Conservation (phyloP, 1,284 basidiomycete species). For the Trametes pubescens region DNA sequence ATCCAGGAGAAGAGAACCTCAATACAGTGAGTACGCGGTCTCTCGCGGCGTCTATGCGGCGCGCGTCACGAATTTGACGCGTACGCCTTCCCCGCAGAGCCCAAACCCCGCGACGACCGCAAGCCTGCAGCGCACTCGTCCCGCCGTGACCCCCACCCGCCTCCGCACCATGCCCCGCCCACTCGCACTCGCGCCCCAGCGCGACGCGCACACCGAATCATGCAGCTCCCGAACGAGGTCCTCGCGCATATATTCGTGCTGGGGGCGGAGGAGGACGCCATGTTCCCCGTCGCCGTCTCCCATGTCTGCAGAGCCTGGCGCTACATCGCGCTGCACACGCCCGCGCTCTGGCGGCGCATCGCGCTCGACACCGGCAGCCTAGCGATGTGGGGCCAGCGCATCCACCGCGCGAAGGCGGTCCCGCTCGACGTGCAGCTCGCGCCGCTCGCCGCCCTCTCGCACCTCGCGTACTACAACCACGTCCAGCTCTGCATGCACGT, state of each 20-base stretch:
- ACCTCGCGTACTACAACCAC: constrained; percentile 46
- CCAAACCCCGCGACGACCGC: constrained; percentile 30
- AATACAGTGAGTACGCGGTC: constrained; percentile 27
- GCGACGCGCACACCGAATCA: constrained; percentile 53
- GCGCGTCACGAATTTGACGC: constrained; percentile 6
- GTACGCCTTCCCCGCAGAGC: constrained; percentile 26
- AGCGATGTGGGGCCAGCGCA: constrained; percentile 65
- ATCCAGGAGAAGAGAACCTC: constrained; percentile 33
- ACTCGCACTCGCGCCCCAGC: constrained; percentile 14
- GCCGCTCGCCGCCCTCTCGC: constrained; percentile 26
- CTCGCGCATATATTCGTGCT: constrained; percentile 67
- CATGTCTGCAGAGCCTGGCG: constrained; percentile 74
- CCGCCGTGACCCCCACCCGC: constrained; percentile 16
- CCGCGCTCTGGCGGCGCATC: constrained; percentile 67
- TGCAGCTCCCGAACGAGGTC: constrained; percentile 64
- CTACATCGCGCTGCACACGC: constrained; percentile 61
- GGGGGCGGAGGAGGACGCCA: constrained; percentile 61
- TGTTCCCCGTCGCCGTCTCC: constrained; percentile 65
- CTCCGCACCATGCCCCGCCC: constrained; percentile 17
- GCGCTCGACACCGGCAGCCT: constrained; percentile 54
- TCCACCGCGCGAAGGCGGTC: constrained; percentile 63
- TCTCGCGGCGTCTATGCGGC: constrained; percentile 1
- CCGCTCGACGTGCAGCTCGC: constrained; percentile 63
- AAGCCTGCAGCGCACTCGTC: constrained; percentile 22
- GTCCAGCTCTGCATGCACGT: constrained; percentile 69